Base-by-base conservation (phyloP, 164 flowering plant species). In the Pachysandra terminalis region DNA sequence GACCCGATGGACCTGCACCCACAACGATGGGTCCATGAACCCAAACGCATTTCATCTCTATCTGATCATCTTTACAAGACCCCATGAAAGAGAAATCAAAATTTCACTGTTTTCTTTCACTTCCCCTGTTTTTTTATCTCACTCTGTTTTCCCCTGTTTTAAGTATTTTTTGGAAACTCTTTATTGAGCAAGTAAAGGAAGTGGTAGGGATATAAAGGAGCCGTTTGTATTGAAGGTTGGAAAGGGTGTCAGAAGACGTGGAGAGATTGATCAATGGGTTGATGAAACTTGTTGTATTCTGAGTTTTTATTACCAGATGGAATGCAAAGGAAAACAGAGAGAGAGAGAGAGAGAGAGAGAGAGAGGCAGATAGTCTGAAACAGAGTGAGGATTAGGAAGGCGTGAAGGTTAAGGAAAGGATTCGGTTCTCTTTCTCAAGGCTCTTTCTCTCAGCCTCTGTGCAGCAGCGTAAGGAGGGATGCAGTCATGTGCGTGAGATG, bases 1-100 rank as follows among this genome's bases (percentile, higher is more conserved):
- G 80, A 6, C 96, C 96, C 0, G 96, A 85, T 0, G 96, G 93
- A 6, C 96, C 96, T 0, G 93, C 96, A 0, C 96, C 96, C 3
- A 90, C 89, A 9, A 90, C 85, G 54, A 86, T 84, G 4, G 96
- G 96, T 9, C 96, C 93, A 68, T 81, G 84, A 5, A 90, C 90
- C 89, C 87, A 80, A 4, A 81, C 77, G 57, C 51, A 45, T 12
- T 45, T 45, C 17, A 45, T 5, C 51, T 45, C 51, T 12, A 13
- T 45, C 37, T 32, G 17, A 5, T 15, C 51, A 5, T 45, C 16
- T 10, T 1, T 45, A 12, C 14, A 12, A 45, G 16, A 10, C 51
- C 51, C 17, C 14, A 45, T 10, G 51, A 45, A 45, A 15, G 17
- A 12, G 10, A 45, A 45, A 45, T 15, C 17, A 15, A 5, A 45